A percentile compares a stretch with the other conserved stretches of the same genome.
phyloP scores from a whole-genome alignment of 805 yeast genomes.

The Starmerella apicola region DNA sequence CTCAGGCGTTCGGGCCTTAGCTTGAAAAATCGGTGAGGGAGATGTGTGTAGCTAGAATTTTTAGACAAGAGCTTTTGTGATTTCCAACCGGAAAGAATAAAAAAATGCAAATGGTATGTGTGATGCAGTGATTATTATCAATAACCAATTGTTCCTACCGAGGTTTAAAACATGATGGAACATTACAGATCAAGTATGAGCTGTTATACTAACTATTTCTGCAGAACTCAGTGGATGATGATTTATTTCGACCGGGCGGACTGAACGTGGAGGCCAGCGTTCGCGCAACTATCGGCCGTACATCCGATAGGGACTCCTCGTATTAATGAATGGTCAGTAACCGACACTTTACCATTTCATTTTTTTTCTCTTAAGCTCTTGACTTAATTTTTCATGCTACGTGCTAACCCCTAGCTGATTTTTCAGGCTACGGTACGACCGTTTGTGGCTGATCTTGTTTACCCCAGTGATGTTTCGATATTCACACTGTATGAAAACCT shows the following conservation, averaged over 20 bases:
- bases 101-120: constrained; percentile 16
- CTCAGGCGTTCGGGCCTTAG: background rate
- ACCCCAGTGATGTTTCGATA: constrained; percentile 25
- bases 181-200: constrained; percentile 22
- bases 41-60: background rate
- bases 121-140: constrained; percentile 24
- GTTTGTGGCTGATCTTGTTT: background rate
- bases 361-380: constrained; percentile 8
- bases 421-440: background rate
- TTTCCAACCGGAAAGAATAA: background rate
- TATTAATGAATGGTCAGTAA: constrained; percentile 21
- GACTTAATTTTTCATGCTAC: too few species aligned
- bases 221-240: constrained; percentile 25
- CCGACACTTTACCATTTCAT: constrained; percentile 16
- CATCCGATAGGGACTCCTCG: constrained; percentile 20
- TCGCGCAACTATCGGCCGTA: constrained; percentile 22
- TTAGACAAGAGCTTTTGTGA: too few species aligned
- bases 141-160: constrained; percentile 30
- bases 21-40: background rate
- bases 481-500: constrained; percentile 29
- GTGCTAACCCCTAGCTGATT: too few species aligned
- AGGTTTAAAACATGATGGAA: constrained; percentile 19
- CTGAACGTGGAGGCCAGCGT: constrained; percentile 20
- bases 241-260: constrained; percentile 32
- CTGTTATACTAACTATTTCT: constrained; percentile 19